Percentiles rank a stretch among this genome's conserved stretches.
Evolutionary conservation across 805 yeast species (phyloP).

Genomic region (Metschnikowia gelsemii): DNA sequence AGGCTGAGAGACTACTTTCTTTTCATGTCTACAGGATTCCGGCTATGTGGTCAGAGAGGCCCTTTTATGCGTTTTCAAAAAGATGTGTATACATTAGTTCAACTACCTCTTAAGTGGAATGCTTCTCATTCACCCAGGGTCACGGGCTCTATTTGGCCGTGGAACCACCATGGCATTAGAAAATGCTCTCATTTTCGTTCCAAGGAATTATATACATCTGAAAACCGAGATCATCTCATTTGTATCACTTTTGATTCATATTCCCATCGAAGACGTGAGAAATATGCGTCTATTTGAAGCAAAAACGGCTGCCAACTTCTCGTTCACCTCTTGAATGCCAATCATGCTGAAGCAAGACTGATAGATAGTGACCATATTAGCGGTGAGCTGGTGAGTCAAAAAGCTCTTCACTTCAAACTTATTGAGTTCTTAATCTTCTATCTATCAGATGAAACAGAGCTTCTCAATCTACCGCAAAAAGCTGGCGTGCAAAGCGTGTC

Average conservation of each 20-base stretch:
- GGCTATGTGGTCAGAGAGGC: too few species aligned
- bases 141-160: conserved; percentile 49
- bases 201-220: conserved; percentile 7
- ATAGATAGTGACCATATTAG: background rate
- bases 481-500: conserved; percentile 4
- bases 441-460: conserved; percentile 57
- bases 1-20: too few species aligned
- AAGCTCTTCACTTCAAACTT: conserved; percentile 58
- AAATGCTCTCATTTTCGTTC: conserved; percentile 27
- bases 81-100: too few species aligned
- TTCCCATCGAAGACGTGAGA: conserved; percentile 54
- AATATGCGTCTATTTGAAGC: conserved; percentile 60
- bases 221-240: conserved; percentile 30
- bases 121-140: conserved; percentile 55
- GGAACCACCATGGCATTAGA: conserved; percentile 39
- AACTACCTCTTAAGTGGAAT: conserved; percentile 56
- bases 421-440: conserved; percentile 71
- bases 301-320: conserved; percentile 54
- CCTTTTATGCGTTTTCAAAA: too few species aligned
- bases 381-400: conserved; percentile 24
- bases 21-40: too few species aligned
- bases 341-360: background rate
- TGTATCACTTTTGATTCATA: conserved; percentile 57
- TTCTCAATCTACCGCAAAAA: conserved; percentile 10
- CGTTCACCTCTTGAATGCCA: conserved; percentile 37